Evolutionary conservation across 1,139 yeast genomes (phyloP).

Genomic region (Scheffersomyces quercinus): DNA sequence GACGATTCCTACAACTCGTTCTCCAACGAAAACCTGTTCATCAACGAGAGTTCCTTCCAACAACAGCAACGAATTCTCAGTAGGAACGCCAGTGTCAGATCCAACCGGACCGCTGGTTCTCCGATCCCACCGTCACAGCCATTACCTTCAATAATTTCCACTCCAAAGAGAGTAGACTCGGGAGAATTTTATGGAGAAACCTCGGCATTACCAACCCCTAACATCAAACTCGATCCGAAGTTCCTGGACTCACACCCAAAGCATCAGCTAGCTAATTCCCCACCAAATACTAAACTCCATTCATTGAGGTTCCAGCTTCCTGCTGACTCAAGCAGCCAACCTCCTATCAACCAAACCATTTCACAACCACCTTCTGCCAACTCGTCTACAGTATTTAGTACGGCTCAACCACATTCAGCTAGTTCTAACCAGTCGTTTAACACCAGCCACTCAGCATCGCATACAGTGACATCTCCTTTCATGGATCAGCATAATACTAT

Average conservation of each 20-base stretch:
- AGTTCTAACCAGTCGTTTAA: constrained; percentile 3
- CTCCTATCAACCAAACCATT: too few species aligned
- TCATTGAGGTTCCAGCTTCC: constrained; percentile 12
- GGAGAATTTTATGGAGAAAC: constrained; percentile 4
- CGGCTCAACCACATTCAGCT: background rate
- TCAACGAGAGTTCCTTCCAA: constrained; percentile 5
- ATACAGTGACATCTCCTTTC: constrained; percentile 23
- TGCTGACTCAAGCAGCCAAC: too few species aligned
- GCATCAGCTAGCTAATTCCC: too few species aligned
- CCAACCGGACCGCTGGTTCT: constrained; percentile 5
- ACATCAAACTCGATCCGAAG: constrained; percentile 16
- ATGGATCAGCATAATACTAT: constrained; percentile 20
- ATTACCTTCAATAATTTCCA: background rate
- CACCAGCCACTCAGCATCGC: background rate
- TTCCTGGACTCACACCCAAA: constrained; percentile 3
- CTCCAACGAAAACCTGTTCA: constrained; percentile 5
- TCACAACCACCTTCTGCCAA: too few species aligned
- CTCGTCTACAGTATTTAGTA: background rate
- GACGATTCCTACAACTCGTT: constrained; percentile 8
- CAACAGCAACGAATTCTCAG: constrained; percentile 2
- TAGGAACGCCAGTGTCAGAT: constrained; percentile 4
- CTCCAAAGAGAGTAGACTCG: background rate
- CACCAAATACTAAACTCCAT: background rate
- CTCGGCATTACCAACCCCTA: constrained; percentile 31
- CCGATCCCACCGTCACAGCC: background rate